Evolutionary conservation across 2,329 filamentous ascomycete species (phyloP), one percentile per base, ranked within the genome.

Genomic region (Sarocladiaceae sp.): DNA sequence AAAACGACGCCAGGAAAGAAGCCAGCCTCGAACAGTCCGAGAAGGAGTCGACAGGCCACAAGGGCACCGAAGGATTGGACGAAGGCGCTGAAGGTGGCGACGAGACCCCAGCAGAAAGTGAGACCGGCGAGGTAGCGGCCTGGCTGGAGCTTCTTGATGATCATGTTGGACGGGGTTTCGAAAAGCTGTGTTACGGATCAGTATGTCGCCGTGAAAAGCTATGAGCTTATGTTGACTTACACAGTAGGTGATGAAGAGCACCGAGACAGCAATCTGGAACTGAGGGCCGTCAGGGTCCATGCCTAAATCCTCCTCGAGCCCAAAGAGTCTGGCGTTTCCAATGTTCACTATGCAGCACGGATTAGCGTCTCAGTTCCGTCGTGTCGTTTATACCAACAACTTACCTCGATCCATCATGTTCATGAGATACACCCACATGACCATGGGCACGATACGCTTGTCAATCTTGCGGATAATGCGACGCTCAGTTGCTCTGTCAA

Each of bases 241-340:
- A 46, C 40, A 46, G 53, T 81, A 81, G 56, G 73, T 77, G 2
- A 75, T 74, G 54, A 79, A 80, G 55, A 81, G 75, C 26, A 79
- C 65, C 3, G 76, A 72, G 13, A 80, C 68, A 31, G 71, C 71
- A 54, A 71, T 63, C 64, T 72, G 57, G 23, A 35, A 29, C 23
- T 46, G 15, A 40, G 36, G 50, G 53, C 31, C 23, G 40, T 39
- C 8, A 7, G 15, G 29, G 29, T 37, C 60, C 62, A 70, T 64
- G 29, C 52, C 54, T 26, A 66, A 57, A 17, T 59, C 57, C 13
- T 57, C 53, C 39, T 64, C 62, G 5, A 87, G 67, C 0, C 80
- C 79, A 4, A 80, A 81, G 10, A 86, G 64, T 58, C 74, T 77
- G 10, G 82, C 82, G 62, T 86, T 86, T 18, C 82, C 79, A 44